Evolutionary conservation across 768 basidiomycete genomes (phyloP).

Genomic region (Lactarius hatsudake): DNA sequence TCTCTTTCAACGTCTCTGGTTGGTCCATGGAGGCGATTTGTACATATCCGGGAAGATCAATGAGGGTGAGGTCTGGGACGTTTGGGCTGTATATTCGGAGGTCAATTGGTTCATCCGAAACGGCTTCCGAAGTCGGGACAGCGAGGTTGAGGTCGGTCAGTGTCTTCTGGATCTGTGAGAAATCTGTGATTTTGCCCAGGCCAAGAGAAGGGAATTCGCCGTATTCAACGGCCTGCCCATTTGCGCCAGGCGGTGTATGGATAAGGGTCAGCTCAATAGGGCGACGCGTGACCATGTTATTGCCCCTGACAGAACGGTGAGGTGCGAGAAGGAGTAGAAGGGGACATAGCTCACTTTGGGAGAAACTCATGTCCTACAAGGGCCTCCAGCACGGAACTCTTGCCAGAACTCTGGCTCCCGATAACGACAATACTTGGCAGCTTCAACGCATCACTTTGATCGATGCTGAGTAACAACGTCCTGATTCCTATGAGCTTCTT

Average conservation of each 20-base stretch:
- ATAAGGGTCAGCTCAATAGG: constrained; percentile 98
- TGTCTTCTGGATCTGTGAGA: constrained; percentile 86
- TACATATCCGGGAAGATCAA: constrained; percentile 96
- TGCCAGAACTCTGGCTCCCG: constrained; percentile 97
- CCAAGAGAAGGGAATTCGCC: constrained; percentile 93
- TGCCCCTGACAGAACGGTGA: constrained; percentile 58
- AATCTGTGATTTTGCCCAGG: constrained; percentile 86
- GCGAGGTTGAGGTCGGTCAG: constrained; percentile 94
- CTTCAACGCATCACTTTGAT: constrained; percentile 92
- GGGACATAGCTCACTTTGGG: constrained; percentile 74
- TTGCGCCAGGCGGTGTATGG: constrained; percentile 70
- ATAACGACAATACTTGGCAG: constrained; percentile 98
- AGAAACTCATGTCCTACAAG: constrained; percentile 98
- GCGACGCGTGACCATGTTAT: constrained; percentile 98
- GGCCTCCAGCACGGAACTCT: constrained; percentile 95
- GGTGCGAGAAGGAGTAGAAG: neutral
- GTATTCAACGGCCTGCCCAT: constrained; percentile 66
- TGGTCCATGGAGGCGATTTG: constrained; percentile 95
- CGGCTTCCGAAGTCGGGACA: constrained; percentile 84
- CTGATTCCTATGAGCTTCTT: constrained; percentile 95
- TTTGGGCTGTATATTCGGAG: constrained; percentile 94
- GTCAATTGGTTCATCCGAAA: constrained; percentile 94
- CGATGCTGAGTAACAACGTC: constrained; percentile 90
- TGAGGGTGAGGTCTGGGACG: constrained; percentile 95
- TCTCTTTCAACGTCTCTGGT: constrained; percentile 90